Evolutionary conservation across 371 early-diverging fungal genomes (phyloP), one percentile per base, ranked within the genome.

Genomic region (Rhizomucor miehei): DNA sequence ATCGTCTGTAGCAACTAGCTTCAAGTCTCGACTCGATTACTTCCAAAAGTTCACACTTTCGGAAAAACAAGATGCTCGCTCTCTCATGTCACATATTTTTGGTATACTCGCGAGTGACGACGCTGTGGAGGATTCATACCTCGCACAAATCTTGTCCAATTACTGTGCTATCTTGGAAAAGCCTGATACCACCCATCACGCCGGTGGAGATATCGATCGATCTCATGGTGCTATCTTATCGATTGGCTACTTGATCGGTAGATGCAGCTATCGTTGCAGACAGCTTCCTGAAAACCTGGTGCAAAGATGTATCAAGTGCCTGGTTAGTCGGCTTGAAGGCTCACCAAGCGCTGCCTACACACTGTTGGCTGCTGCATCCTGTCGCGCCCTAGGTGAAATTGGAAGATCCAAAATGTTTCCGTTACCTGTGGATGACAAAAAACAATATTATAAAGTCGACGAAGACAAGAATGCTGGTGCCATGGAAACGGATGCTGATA

Each of bases 161-260:
- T 66, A 79, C 34, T 63, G 60, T 8, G 49, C 36, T 3, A 52
- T 75, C 4, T 48, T 74, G 39, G 69, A 75, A 45, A 41, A 63
- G 17, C 59, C 62, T n/a, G 47, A 64, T n/a, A 51, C 57, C 1
- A 56, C 55, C 16, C 57, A 63, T n/a, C 59, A 65, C 13, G 57
- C 49, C 40, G 52, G 52, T 43, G 48, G 47, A 55, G 73, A 62
- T 17, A 13, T 70, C 52, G 77, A 84, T 35, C 83, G 68, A 44
- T 77, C 82, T 13, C 87, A 90, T 51, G 94, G 93, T 3, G 63
- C 88, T 1, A 50, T 85, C 1, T 50, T 93, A 16, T 81, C 87
- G 0, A 71, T 91, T 1, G 92, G 93, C 0, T 89, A 78, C 45
- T 65, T 88, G 6, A 50, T 80, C 8, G 85, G 90, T 5, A 73